Base-by-base conservation (phyloP, 768 basidiomycete species). In the Coprinellus aureogranulatus region DNA sequence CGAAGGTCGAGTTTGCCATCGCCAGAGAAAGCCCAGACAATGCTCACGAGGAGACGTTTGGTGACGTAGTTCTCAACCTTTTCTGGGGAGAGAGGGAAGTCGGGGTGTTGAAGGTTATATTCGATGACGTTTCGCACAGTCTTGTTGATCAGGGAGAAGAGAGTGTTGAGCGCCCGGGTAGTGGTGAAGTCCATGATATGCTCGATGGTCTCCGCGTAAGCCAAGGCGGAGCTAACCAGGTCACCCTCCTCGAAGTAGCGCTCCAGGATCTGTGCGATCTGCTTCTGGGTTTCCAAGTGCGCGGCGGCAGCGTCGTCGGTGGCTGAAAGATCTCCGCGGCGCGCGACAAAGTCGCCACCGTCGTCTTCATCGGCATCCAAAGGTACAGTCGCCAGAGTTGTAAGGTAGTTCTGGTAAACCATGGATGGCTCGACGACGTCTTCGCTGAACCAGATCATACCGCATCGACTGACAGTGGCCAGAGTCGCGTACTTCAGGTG, bases 371-470 rank as follows among this genome's bases (percentile, higher is more conserved):
- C 93, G 9, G 88, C 87, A 66, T 94, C 94, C 64, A 98, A 73
- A 11, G 94, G 84, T 1, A 88, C 77, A 1, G 85, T 76, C 0
- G 87, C 79, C 26, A 98, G 77, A 0, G 88, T 87, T 53, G 83
- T 80, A 46, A 99, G 83, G 67, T 98, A 96, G 68, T 98, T 83
- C 52, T 83, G 85, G 71, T 90, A 97, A 18, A 97, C 84, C 97
- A 98, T 98, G 0, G 80, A 75, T 5, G 94, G 87, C 61, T 92
- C 89, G 26, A 99, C 86, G 48, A 97, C 87, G 62, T 98, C 94
- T 58, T 98, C 94, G 69, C 94, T 98, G 77, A 99, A 99, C 97
- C 97, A 99, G 65, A 99, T 96, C 97, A 99, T 99, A 70, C 97
- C 97, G 67, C 97, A 99, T 55, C 97, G 95, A 84, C 94, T 97